These are phyloP conservation scores for Aspergillus proliferans DNA, from an alignment of 2,329 filamentous ascomycete species.

Conservation along the genomic window DNA sequence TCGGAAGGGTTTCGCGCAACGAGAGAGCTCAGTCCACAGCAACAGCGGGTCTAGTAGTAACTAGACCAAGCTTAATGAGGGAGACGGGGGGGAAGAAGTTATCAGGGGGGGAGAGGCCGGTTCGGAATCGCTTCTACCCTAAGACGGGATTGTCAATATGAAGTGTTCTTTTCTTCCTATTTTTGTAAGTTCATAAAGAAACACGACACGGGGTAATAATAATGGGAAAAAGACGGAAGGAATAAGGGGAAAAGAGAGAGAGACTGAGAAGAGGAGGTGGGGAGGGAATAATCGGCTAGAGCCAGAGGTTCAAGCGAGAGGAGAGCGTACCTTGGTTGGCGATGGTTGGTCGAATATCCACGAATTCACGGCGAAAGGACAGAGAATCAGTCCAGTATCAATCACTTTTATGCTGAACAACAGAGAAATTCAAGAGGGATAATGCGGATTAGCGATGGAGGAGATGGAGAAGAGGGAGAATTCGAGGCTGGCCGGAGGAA, in stretches of 20 bases:
- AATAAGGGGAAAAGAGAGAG: background rate
- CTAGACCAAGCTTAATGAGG: slow-evolving; percentile 24
- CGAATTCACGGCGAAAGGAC: background rate
- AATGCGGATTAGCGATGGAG: background rate
- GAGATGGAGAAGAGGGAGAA: slow-evolving; percentile 6
- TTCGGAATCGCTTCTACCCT: slow-evolving; percentile 1
- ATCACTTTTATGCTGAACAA: too few species aligned
- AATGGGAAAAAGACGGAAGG: background rate
- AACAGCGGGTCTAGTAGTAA: slow-evolving; percentile 22
- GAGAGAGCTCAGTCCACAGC: slow-evolving; percentile 18
- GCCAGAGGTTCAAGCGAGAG: background rate
- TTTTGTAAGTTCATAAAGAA: too few species aligned
- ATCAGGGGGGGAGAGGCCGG: slow-evolving; percentile 1
- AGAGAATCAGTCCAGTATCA: background rate
- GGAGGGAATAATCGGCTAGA: background rate
- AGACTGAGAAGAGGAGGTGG: background rate
- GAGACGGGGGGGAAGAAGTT: slow-evolving; percentile 4
- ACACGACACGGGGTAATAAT: too few species aligned
- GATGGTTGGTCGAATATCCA: too few species aligned
- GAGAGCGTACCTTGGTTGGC: background rate
- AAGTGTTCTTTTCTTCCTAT: background rate
- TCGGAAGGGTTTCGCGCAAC: slow-evolving; percentile 19
- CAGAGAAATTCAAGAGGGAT: background rate
- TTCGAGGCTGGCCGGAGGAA: slow-evolving; percentile 3
- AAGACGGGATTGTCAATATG: background rate